These are phyloP conservation scores for Marsdenia floribunda DNA, from an alignment of 257 asterid species.

Conservation along the genomic window DNA sequence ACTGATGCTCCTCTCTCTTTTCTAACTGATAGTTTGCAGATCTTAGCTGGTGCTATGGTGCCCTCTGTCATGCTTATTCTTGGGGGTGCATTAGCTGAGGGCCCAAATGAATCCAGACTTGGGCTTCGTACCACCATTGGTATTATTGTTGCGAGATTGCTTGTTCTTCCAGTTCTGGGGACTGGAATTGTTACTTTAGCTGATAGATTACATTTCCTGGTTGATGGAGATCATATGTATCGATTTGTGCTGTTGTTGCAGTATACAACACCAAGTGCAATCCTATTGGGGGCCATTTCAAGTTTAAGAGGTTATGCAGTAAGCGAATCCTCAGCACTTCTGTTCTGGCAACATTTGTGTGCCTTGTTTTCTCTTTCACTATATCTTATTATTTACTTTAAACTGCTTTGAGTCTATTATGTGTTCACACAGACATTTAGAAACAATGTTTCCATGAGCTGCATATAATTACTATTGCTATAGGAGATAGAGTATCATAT, in stretches of 20 bases:
- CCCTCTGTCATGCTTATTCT: constrained; percentile 44
- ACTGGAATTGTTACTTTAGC: constrained; percentile 32
- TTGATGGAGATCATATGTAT: constrained; percentile 32
- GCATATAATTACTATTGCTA: not conserved
- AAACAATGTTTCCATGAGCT: not conserved
- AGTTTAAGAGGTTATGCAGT: constrained; percentile 45
- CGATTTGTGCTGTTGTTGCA: constrained; percentile 36
- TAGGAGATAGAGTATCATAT: not conserved
- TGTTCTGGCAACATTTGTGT: constrained; percentile 42
- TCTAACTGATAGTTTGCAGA: constrained; percentile 36
- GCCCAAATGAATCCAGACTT: constrained; percentile 37
- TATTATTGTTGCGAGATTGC: constrained; percentile 31
- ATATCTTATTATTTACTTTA: constrained; percentile 32
- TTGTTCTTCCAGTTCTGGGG: constrained; percentile 37
- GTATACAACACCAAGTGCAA: constrained; percentile 40
- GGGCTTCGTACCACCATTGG: constrained; percentile 37
- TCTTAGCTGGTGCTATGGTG: constrained; percentile 41
- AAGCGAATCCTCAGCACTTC: constrained; percentile 39
- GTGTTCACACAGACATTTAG: not conserved
- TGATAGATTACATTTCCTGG: constrained; percentile 27
- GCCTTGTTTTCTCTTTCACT: constrained; percentile 35
- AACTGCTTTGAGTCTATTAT: not conserved
- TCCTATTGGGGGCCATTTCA: constrained; percentile 40
- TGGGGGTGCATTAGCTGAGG: constrained; percentile 44
- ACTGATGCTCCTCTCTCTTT: constrained; percentile 31